Evolutionary conservation across 2,329 filamentous ascomycete species (phyloP).

Genomic region (Penicillium sumatraense): DNA sequence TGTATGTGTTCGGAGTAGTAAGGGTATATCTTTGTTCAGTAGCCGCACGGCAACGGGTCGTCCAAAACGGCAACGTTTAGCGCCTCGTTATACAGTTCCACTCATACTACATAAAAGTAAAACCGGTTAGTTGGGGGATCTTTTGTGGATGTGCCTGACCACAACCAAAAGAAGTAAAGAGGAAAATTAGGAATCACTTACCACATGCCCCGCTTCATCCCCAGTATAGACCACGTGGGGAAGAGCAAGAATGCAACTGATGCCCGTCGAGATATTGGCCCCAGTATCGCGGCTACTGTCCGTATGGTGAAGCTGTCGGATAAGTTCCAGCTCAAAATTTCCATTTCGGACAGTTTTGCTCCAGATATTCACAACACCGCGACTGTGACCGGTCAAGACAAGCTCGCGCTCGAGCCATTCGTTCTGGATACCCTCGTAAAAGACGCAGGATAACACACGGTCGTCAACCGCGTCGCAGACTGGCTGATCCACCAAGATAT

Average conservation of each 20-base stretch:
- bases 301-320: constrained; percentile 80
- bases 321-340: constrained; percentile 75
- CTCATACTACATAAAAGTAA: constrained; percentile 51
- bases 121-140: constrained; percentile 21
- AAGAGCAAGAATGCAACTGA: constrained; percentile 86
- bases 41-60: constrained; percentile 9
- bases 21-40: too few species aligned
- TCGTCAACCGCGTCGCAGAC: constrained; percentile 76
- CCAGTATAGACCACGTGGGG: constrained; percentile 86
- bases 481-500: constrained; percentile 78
- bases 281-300: constrained; percentile 69
- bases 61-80: constrained; percentile 25
- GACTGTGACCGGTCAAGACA: constrained; percentile 84
- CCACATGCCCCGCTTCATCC: constrained; percentile 89
- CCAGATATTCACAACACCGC: constrained; percentile 80
- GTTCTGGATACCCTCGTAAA: constrained; percentile 87
- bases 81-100: constrained; percentile 61
- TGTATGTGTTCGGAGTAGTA: too few species aligned
- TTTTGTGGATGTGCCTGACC: background rate
- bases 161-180: background rate
- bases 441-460: constrained; percentile 78
- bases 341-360: constrained; percentile 62
- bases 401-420: constrained; percentile 90
- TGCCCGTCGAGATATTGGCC: constrained; percentile 63
- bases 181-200: constrained; percentile 54